Conservation (phyloP, 2,329 filamentous ascomycete species). For the Whalleya microplaca region DNA sequence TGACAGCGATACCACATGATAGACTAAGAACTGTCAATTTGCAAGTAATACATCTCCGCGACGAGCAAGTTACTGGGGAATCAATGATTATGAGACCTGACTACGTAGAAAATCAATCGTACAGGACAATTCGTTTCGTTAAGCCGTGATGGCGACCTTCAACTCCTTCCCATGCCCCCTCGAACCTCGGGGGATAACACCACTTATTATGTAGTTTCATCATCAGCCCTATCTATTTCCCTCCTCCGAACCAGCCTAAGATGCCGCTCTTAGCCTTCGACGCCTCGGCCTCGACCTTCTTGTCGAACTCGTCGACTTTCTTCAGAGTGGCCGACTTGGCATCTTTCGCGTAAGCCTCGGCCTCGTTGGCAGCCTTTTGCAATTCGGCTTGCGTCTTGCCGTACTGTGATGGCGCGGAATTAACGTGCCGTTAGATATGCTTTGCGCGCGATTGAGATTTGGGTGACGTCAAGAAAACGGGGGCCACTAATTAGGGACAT, state of each 20-base stretch:
- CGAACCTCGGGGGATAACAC: too few relatives aligned
- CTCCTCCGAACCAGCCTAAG: constrained; percentile 81
- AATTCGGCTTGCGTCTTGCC: constrained; percentile 67
- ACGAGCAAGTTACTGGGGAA: background rate
- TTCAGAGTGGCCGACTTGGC: constrained; percentile 66
- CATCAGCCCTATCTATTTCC: constrained; percentile 45
- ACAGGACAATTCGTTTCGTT: constrained; percentile 15
- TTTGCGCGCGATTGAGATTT: background rate
- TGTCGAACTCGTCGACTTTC: constrained; percentile 82
- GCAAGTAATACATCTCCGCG: background rate
- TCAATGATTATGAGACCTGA: constrained; percentile 10
- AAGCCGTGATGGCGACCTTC: constrained; percentile 2
- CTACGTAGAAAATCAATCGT: constrained; percentile 22
- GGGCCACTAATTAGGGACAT: constrained; percentile 2
- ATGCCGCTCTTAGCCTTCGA: constrained; percentile 82
- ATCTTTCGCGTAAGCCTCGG: constrained; percentile 64
- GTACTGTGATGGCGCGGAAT: too few relatives aligned
- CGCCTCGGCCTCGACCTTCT: constrained; percentile 77
- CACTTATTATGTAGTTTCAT: too few relatives aligned
- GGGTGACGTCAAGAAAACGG: background rate
- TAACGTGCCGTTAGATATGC: too few relatives aligned
- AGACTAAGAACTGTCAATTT: background rate
- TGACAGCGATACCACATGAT: constrained; percentile 1
- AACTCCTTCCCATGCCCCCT: background rate
- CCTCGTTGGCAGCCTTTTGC: constrained; percentile 62